Percentiles rank a stretch among this genome's conserved stretches.
Evolutionary conservation across 805 yeast species (phyloP).

Genomic region (Metschnikowia chrysomelidarum): DNA sequence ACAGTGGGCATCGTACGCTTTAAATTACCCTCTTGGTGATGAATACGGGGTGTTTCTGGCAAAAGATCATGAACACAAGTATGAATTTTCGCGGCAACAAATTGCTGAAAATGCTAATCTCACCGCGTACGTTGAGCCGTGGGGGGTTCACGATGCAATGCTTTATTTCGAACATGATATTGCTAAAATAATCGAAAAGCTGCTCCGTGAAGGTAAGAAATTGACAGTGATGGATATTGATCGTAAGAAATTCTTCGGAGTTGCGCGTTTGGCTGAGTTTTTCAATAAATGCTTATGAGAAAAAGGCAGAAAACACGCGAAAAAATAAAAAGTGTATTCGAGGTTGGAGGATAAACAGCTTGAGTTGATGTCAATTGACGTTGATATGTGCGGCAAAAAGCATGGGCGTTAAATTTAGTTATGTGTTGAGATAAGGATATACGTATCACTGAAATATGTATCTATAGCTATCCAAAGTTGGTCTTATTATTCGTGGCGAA

Average conservation of each 20-base stretch:
- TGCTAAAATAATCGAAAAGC: conserved; percentile 4
- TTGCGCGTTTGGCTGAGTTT: conserved; percentile 14
- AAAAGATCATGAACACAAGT: conserved; percentile 18
- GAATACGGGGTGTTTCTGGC: conserved; percentile 29
- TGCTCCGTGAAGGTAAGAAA: conserved; percentile 8
- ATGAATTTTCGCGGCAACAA: conserved; percentile 21
- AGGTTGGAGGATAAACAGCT: no score
- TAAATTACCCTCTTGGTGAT: conserved; percentile 26
- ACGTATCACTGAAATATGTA: no score
- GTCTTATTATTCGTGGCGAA: no score
- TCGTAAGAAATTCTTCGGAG: conserved; percentile 13
- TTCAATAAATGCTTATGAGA: conserved; percentile 13
- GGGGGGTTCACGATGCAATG: conserved; percentile 21
- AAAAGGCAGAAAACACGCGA: no score
- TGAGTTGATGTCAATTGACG: no score
- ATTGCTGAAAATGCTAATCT: conserved; percentile 22
- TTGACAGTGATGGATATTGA: conserved; percentile 14
- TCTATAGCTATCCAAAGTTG: no score
- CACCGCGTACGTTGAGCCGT: conserved; percentile 16
- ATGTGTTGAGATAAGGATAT: no score
- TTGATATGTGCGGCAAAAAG: no score
- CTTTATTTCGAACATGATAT: conserved; percentile 17
- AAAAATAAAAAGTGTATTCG: no score
- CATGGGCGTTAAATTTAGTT: no score
- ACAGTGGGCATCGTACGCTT: conserved; percentile 34